Base-by-base conservation (phyloP, 78 protist species). In the Cavenderia fasciculata region DNA sequence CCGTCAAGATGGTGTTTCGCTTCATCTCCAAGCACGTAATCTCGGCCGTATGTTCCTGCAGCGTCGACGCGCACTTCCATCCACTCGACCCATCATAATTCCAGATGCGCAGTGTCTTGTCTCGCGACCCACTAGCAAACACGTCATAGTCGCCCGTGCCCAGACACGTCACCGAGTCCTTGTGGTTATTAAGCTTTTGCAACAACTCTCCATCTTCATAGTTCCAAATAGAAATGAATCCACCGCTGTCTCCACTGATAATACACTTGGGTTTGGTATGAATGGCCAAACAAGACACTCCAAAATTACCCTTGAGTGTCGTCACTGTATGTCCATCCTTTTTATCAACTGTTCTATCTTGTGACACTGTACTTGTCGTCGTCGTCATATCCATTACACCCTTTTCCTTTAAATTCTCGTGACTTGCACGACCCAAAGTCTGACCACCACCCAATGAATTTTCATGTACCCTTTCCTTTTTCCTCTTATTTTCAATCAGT, bases 11-110 rank as follows among this genome's bases (percentile, higher is more conserved):
- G 0, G 41, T 65, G 36, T 75, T 87, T 52, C 93, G 33, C 33
- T 87, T 87, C 73, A 74, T 68, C 33, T 87, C 84, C 10, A 87
- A 27, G 63, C 93, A 74, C 21, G 72, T 36, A 11, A 87, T 70
- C 23, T 72, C 84, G 10, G 65, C 62, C n/a, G 86, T 87, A 46
- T 87, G 93, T 27, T 77, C 93, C 29, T 68, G 78, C n/a, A 82
- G 49, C 5, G 90, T 82, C 14, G 90, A 68, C 2, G 16, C 18
- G 33, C 90, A 82, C n/a, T 16, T 27, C 78, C 90, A 66, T 57
- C 68, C 78, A 38, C 72, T 8, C 19, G 49, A 36, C 11, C 66
- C 66, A 68, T 46, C 27, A 38, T 68, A 54, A 44, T 68, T 68
- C 78, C 78, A 82, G 25, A 82, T 65, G 33, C 90, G 27, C 27